These are phyloP conservation scores for Echria macrotheca DNA, from an alignment of 495 filamentous ascomycete genomes.

Conservation along the genomic window DNA sequence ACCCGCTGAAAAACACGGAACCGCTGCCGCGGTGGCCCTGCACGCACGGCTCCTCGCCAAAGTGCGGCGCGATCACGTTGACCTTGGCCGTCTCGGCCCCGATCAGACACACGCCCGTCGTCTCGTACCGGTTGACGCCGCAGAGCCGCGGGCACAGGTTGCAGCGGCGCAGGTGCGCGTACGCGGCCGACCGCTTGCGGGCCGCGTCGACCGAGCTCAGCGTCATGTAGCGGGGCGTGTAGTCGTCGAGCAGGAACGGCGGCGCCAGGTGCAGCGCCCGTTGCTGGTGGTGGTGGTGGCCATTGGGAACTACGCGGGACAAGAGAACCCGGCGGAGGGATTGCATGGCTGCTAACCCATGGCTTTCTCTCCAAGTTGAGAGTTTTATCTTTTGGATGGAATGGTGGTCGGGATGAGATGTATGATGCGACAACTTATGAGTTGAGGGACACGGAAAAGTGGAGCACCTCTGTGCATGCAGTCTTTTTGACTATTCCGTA, in stretches of 20 bases:
- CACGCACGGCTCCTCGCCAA: constrained; percentile 69
- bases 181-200: constrained; percentile 60
- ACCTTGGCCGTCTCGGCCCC: constrained; percentile 61
- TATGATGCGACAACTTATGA: too few relatives aligned
- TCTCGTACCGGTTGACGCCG: constrained; percentile 67
- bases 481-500: too few relatives aligned
- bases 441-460: too few relatives aligned
- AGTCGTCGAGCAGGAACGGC: constrained; percentile 68
- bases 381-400: too few relatives aligned
- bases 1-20: constrained; percentile 68
- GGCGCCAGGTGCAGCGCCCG: constrained; percentile 74
- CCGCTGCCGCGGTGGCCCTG: constrained; percentile 71
- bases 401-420: too few relatives aligned
- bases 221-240: constrained; percentile 60
- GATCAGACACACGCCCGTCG: constrained; percentile 67
- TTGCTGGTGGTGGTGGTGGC: too few relatives aligned
- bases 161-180: constrained; percentile 64
- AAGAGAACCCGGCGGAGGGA: too few relatives aligned
- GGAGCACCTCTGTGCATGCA: too few relatives aligned
- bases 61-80: constrained; percentile 72
- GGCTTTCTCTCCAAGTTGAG: too few relatives aligned
- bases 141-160: constrained; percentile 72
- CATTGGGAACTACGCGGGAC: too few relatives aligned
- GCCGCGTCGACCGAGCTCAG: constrained; percentile 54
- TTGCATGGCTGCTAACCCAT: too few relatives aligned